Evolutionary conservation across 805 yeast genomes (phyloP), one percentile per base, ranked within the genome.

Genomic region (Spathaspora girioi): DNA sequence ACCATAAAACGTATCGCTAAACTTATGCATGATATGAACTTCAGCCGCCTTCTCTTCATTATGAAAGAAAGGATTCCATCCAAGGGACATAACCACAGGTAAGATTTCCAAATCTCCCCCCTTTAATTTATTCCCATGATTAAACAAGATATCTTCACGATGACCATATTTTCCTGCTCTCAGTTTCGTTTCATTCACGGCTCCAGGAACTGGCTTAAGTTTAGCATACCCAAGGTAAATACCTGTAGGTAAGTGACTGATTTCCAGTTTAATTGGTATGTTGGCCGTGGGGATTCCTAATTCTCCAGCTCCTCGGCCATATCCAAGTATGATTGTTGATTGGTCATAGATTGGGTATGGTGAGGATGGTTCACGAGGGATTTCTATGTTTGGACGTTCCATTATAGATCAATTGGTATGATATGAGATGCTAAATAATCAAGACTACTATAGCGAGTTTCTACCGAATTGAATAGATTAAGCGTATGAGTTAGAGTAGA

Each of bases 241-340:
- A 3, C 99, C 99, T 0, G 93, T 79, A 2, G 78, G 80, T 18
- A 79, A 73, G 45, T 59, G 51, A 46, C 70, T 67, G 40, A 80
- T 60, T 0, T 81, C 77, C 1, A 40, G 45, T 19, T 80, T 70
- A 3, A 88, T 79, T 1, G 89, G 87, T 5, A 93, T 80, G 62
- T 93, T 93, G 6, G 97, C 98, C 0, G 99, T 94, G 2, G 99
- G 99, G 43, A 91, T 87, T 0, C 98, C 98, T 42, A 94, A 76
- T 58, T 90, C 97, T 0, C 94, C 68, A 0, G 97, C 89, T 0
- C 99, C 99, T 50, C 99, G 79, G 5, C 99, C 99, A 69, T 89
- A 94, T 0, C 99, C 99, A 29, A 92, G 77, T 17, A 84, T 76
- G 26, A 88, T 77, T 27, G 72, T 71, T 12, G 84, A 70, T 45